These are phyloP conservation scores for Juglanconis juglandina DNA, from an alignment of 2,329 filamentous ascomycete genomes.

Conservation along the genomic window DNA sequence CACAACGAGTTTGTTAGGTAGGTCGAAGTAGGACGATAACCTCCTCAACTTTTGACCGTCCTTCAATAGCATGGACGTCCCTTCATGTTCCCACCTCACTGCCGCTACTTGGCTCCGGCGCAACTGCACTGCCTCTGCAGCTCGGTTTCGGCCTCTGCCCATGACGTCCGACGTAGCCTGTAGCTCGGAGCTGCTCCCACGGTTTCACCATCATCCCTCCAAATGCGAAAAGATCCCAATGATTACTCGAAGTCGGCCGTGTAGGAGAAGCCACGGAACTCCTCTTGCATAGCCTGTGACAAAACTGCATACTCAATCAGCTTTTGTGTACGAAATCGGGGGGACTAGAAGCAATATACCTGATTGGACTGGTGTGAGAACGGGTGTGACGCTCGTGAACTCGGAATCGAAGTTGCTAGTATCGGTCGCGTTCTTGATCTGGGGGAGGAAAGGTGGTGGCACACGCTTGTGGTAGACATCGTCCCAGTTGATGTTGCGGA, in stretches of 20 bases:
- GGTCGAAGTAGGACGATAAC: neutral
- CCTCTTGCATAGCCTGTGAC: constrained; percentile 98
- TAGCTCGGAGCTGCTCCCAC: neutral
- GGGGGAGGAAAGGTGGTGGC: constrained; percentile 81
- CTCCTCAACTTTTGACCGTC: neutral
- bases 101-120: neutral
- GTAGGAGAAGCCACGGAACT: constrained; percentile 98
- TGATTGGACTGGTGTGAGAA: constrained; percentile 94
- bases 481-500: constrained; percentile 97
- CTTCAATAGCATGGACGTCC: neutral
- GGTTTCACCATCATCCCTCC: neutral
- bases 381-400: constrained; percentile 96
- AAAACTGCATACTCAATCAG: constrained; percentile 58
- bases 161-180: neutral
- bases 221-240: neutral
- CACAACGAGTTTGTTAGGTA: neutral
- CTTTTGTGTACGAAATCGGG: neutral
- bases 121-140: neutral
- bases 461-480: constrained; percentile 96
- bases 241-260: constrained; percentile 79
- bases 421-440: constrained; percentile 87
- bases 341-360: constrained; percentile 57
- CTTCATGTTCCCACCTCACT: neutral
- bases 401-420: constrained; percentile 99
- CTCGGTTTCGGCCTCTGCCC: neutral